Base-by-base conservation (phyloP, 768 basidiomycete species). In the Kwoniella sp. region DNA sequence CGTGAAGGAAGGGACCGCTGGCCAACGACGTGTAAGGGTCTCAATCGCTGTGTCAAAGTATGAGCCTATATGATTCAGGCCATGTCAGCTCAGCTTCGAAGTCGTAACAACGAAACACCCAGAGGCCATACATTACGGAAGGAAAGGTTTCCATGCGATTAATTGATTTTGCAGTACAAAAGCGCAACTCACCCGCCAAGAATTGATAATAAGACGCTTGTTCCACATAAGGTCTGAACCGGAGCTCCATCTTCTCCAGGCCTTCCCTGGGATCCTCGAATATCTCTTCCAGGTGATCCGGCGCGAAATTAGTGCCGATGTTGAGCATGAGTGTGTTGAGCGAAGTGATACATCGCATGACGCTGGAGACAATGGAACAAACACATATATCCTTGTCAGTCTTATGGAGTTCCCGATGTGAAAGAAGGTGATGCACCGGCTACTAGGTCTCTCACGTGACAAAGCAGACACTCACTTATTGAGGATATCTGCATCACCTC, bases 181-280 rank as follows among this genome's bases (percentile, higher is more conserved):
- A n/a, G 17, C 48, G 20, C 26, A 23, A 64, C 78, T 56, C 63
- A 86, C 89, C 80, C 82, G 87, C 88, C 41, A 92, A 85, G 77
- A 94, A 93, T 66, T 90, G 90, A 69, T 88, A 87, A 77, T 93
- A 94, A 0, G 86, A 88, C 1, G 90, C 89, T 75, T 83, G 86
- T 71, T 88, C 85, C 11, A 82, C 81, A 89, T 93, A 94, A 2
- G 93, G 92, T 61, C 89, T 85, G 81, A 95, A 94, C 65, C 89
- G 82, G 58, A 95, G 75, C 3, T 86, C 85, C 17, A 94, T 81
- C 67, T 83, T 83, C 38, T 79, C 69, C 67, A 95, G 70, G 0
- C 68, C 72, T 13, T 78, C 73, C 58, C 85, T 82, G 4, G 87
- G 86, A 29, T 82, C 79, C 61, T 83, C 76, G 64, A 89, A 83